These are phyloP conservation scores for Porcisia hertigi DNA, from an alignment of 208 protist species.

Conservation along the genomic window DNA sequence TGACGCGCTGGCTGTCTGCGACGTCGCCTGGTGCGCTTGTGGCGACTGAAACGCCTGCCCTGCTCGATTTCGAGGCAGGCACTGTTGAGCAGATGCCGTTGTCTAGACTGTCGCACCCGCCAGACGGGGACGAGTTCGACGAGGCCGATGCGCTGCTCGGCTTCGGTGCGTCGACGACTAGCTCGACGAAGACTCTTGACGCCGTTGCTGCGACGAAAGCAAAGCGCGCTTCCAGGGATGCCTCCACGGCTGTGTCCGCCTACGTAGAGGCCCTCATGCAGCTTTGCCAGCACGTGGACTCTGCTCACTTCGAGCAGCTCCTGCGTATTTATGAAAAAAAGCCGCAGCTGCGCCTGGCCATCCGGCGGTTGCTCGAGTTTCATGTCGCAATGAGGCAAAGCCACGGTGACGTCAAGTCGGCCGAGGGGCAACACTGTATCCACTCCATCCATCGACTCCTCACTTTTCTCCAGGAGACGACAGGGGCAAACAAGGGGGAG, in stretches of 20 bases:
- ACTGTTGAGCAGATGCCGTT: neutral
- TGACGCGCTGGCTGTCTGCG: constrained; percentile 5
- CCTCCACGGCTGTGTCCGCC: constrained; percentile 6
- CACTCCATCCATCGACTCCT: constrained; percentile 74
- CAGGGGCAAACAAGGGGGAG: constrained; percentile 51
- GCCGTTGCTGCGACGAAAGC: neutral
- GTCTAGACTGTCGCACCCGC: neutral
- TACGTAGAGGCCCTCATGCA: constrained; percentile 55
- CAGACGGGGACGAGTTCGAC: neutral
- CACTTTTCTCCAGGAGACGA: constrained; percentile 54
- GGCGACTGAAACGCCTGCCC: neutral
- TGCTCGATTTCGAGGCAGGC: constrained; percentile 65
- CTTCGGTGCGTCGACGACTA: neutral
- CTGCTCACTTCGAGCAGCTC: constrained; percentile 40
- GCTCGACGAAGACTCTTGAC: neutral
- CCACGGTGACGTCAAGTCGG: constrained; percentile 41
- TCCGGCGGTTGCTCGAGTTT: constrained; percentile 36
- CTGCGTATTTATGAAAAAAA: constrained; percentile 53
- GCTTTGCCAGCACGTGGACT: constrained; percentile 53
- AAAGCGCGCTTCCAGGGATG: neutral
- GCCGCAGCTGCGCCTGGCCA: constrained; percentile 49
- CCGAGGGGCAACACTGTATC: constrained; percentile 54
- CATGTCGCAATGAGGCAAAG: constrained; percentile 33
- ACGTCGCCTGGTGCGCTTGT: neutral
- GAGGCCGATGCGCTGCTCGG: constrained; percentile 33